These are phyloP conservation scores for Elongisporangium prolatum DNA, from an alignment of 352 stramenopile genomes.

Conservation along the genomic window DNA sequence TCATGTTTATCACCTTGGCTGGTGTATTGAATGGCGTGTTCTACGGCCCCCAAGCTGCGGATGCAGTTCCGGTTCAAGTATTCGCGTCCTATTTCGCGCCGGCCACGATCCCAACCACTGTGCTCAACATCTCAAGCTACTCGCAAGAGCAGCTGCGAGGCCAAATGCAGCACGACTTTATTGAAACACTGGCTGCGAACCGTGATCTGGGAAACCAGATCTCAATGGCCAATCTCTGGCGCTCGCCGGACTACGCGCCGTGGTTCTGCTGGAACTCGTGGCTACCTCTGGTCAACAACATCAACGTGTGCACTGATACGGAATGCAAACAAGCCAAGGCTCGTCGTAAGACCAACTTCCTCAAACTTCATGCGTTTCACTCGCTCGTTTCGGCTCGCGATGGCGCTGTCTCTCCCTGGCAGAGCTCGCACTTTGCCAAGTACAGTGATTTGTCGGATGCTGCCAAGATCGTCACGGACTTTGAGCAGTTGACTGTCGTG, in stretches of 20 bases:
- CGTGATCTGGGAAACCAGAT: constrained; percentile 25
- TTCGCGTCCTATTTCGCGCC: constrained; percentile 26
- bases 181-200: constrained; percentile 21
- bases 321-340: constrained; percentile 15
- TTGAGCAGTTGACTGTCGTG: constrained; percentile 5
- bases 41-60: constrained; percentile 23
- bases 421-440: constrained; percentile 28
- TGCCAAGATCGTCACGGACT: constrained; percentile 12
- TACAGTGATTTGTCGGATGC: constrained; percentile 30
- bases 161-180: constrained; percentile 34
- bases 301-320: constrained; percentile 11
- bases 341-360: constrained; percentile 32
- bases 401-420: constrained; percentile 33
- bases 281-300: constrained; percentile 34
- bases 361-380: constrained; percentile 25
- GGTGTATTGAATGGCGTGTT: constrained; percentile 44
- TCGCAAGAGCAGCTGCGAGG: constrained; percentile 11
- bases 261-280: constrained; percentile 26
- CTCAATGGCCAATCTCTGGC: constrained; percentile 26
- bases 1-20: constrained; percentile 30
- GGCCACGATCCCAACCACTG: constrained; percentile 12
- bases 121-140: constrained; percentile 30
- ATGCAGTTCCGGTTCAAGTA: constrained; percentile 15
- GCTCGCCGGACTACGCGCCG: constrained; percentile 20
- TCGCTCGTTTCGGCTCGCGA: constrained; percentile 37